Evolutionary conservation across 768 basidiomycete species (phyloP).

Genomic region (Lactarius indigo): DNA sequence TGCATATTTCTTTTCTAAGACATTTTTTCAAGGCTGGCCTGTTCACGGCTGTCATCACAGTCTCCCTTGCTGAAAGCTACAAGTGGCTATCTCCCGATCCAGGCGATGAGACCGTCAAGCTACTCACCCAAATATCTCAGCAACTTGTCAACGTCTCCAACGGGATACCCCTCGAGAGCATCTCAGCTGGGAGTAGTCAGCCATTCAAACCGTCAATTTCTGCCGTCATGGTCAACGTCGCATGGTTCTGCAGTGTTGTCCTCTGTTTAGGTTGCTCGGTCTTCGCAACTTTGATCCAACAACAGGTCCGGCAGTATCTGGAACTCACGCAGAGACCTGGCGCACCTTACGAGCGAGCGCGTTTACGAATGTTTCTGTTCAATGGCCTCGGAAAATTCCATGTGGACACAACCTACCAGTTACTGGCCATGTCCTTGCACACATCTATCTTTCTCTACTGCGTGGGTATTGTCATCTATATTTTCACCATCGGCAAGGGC

Average conservation of each 20-base stretch:
- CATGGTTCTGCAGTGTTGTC: slow-evolving; percentile 16
- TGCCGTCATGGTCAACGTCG: not conserved
- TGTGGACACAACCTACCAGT: not conserved
- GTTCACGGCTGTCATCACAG: slow-evolving; percentile 10
- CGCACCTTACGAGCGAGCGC: not conserved
- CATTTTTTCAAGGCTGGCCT: slow-evolving; percentile 13
- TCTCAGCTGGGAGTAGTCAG: not conserved
- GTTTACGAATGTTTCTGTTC: not conserved
- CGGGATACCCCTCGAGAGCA: not conserved
- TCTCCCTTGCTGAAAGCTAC: slow-evolving; percentile 13
- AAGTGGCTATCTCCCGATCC: slow-evolving; percentile 11
- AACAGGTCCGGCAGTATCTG: not conserved
- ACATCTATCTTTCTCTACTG: slow-evolving; percentile 6
- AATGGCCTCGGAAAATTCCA: not conserved
- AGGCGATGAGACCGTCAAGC: not conserved
- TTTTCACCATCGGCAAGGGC: no score
- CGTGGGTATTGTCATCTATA: not conserved
- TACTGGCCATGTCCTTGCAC: not conserved
- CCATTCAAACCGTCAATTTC: not conserved
- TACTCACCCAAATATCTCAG: slow-evolving; percentile 16
- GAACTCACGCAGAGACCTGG: not conserved
- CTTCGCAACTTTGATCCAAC: slow-evolving; percentile 11
- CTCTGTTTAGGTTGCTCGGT: not conserved
- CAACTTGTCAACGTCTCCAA: slow-evolving; percentile 6
- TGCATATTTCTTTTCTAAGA: not conserved